Percentiles rank a stretch among this genome's conserved stretches.
Conservation (phyloP, 139 green algal genomes). For the Chlorella sorokiniana region DNA sequence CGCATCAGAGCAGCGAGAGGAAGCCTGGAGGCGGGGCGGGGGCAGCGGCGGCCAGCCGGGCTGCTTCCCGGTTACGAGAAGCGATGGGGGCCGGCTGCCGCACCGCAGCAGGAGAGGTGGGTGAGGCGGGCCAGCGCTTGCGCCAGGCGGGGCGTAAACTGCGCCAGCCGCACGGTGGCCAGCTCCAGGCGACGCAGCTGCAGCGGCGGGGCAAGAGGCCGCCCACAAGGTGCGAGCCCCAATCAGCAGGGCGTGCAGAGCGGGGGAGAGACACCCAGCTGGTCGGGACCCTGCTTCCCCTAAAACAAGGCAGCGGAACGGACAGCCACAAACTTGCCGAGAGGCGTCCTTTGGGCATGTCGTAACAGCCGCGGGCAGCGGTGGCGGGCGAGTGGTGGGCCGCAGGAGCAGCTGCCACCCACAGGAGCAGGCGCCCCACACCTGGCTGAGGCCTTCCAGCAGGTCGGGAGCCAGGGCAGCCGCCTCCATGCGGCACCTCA, state of each 20-base stretch:
- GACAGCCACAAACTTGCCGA: too few species aligned
- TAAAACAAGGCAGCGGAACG: too few species aligned
- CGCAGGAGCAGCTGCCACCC: background rate
- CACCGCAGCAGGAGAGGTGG: constrained; percentile 16
- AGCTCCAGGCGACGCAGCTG: constrained; percentile 24
- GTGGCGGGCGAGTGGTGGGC: too few species aligned
- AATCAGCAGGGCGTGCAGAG: too few species aligned
- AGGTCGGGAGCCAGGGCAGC: background rate
- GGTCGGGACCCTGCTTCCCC: too few species aligned
- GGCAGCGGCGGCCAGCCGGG: background rate
- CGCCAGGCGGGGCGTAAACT: constrained; percentile 25
- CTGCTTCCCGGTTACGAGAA: background rate
- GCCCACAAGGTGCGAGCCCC: too few species aligned
- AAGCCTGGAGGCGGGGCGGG: background rate
- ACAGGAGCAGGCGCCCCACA: background rate
- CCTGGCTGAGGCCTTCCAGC: constrained; percentile 7
- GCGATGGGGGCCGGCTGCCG: background rate
- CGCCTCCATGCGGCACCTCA: constrained; percentile 12
- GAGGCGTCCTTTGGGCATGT: too few species aligned
- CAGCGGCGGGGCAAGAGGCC: background rate
- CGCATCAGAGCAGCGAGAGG: too few species aligned
- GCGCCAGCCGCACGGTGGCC: constrained; percentile 1
- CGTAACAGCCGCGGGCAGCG: too few species aligned
- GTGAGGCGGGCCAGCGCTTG: constrained; percentile 6
- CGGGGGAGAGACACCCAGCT: too few species aligned